These are phyloP conservation scores for Fusarium irregulare DNA, from an alignment of 2,329 filamentous ascomycete genomes.

Conservation along the genomic window DNA sequence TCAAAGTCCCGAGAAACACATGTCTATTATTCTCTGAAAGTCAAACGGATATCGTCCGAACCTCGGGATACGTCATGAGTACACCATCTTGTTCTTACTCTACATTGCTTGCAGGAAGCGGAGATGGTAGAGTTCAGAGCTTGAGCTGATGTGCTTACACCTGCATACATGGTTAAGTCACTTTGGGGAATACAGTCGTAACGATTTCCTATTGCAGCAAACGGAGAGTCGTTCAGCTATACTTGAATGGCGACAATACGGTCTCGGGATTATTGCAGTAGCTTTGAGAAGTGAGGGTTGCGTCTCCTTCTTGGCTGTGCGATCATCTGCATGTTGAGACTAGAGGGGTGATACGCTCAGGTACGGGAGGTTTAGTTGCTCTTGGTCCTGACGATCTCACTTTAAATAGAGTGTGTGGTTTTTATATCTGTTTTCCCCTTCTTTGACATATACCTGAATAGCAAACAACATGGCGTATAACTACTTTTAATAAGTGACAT, in stretches of 20 bases:
- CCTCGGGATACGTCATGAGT: conserved; percentile 33
- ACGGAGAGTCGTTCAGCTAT: conserved; percentile 4
- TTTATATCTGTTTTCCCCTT: not conserved
- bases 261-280: not conserved
- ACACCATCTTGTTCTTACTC: conserved; percentile 23
- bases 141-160: conserved; percentile 5
- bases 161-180: conserved; percentile 9
- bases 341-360: not conserved
- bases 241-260: not conserved
- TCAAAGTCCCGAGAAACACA: conserved; percentile 12
- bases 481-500: not conserved
- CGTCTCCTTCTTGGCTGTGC: not conserved
- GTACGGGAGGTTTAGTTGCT: not conserved
- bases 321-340: not conserved
- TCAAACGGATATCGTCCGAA: not conserved
- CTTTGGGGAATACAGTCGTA: not conserved
- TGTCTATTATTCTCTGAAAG: conserved; percentile 10
- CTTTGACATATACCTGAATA: not conserved
- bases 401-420: not conserved
- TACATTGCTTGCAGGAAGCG: not conserved
- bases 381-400: not conserved
- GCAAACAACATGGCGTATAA: not conserved
- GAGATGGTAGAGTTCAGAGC: conserved; percentile 1
- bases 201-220: conserved; percentile 26
- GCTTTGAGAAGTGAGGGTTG: not conserved